A percentile compares a stretch with the other conserved stretches of the same genome.
Evolutionary conservation across 2,329 filamentous ascomycete genomes (phyloP).

Genomic region (Sclerotinia minor): DNA sequence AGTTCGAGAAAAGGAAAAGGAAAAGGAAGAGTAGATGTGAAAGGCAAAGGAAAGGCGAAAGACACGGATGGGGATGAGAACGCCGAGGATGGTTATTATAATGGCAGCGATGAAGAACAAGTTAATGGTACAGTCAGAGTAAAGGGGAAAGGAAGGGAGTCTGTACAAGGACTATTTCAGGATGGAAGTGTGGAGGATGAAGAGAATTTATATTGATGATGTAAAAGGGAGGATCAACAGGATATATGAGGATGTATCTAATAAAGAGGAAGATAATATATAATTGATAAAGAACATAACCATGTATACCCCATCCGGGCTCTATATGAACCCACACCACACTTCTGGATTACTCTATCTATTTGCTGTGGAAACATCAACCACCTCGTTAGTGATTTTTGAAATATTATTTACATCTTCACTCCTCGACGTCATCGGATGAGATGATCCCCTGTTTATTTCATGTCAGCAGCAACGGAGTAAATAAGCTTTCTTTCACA

Average conservation of each 20-base stretch:
- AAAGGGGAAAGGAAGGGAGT: conserved; percentile 52
- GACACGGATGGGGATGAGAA: conserved; percentile 42
- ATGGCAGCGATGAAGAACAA: conserved; percentile 24
- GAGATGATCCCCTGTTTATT: neutral
- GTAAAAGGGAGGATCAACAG: neutral
- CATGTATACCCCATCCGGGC: neutral
- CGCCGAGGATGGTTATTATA: conserved; percentile 36
- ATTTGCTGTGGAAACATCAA: neutral
- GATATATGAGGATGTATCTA: neutral
- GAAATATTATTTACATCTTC: too few species aligned
- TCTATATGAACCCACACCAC: neutral
- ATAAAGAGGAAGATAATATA: neutral
- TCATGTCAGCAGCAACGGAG: neutral
- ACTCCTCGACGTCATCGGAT: neutral
- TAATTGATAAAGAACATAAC: neutral
- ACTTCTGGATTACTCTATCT: neutral
- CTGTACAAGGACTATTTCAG: conserved; percentile 39
- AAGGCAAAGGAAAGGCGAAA: conserved; percentile 44
- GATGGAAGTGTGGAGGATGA: conserved; percentile 39
- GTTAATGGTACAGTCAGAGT: conserved; percentile 18
- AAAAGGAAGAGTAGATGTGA: conserved; percentile 27
- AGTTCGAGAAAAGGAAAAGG: conserved; percentile 35
- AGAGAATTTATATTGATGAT: conserved; percentile 42
- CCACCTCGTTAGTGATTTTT: neutral
- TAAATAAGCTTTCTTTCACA: conserved; percentile 15